phyloP scores from a whole-genome alignment of 1,284 basidiomycete species.

The Tilletiopsis washingtonensis region DNA sequence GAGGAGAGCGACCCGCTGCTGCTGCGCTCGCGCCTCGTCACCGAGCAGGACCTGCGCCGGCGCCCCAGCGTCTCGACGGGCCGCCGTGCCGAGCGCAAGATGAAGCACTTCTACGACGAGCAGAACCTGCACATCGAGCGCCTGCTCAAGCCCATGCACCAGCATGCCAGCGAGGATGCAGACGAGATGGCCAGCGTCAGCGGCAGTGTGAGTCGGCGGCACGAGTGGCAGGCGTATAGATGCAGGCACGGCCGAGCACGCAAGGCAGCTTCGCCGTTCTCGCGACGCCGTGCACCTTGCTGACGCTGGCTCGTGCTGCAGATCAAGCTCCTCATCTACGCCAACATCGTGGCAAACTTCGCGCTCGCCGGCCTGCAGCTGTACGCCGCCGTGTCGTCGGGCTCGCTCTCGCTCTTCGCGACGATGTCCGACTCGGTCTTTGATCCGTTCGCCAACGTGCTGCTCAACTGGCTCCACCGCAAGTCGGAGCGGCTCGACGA shows the following conservation, averaged over 20 bases:
- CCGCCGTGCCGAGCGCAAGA: conserved; percentile 45
- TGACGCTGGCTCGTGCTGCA: conserved; percentile 43
- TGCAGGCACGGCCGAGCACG: no score
- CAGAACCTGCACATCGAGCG: conserved; percentile 82
- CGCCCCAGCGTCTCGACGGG: conserved; percentile 40
- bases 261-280: background rate
- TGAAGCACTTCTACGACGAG: conserved; percentile 65
- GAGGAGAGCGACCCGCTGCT: conserved; percentile 49
- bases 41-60: conserved; percentile 46
- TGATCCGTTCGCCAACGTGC: conserved; percentile 77
- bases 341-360: conserved; percentile 68
- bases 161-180: conserved; percentile 67
- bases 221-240: background rate
- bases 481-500: conserved; percentile 64
- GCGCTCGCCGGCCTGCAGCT: conserved; percentile 51
- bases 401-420: conserved; percentile 79
- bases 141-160: conserved; percentile 79
- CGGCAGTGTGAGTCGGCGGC: background rate
- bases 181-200: conserved; percentile 38
- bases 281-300: no score
- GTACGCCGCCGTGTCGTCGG: conserved; percentile 72
- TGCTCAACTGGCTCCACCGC: conserved; percentile 72
- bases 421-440: conserved; percentile 83
- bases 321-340: conserved; percentile 80
- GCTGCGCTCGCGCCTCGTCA: conserved; percentile 48